These are phyloP conservation scores for Lobosporangium transversale DNA, from an alignment of 192 early-diverging fungal species.

Conservation along the genomic window DNA sequence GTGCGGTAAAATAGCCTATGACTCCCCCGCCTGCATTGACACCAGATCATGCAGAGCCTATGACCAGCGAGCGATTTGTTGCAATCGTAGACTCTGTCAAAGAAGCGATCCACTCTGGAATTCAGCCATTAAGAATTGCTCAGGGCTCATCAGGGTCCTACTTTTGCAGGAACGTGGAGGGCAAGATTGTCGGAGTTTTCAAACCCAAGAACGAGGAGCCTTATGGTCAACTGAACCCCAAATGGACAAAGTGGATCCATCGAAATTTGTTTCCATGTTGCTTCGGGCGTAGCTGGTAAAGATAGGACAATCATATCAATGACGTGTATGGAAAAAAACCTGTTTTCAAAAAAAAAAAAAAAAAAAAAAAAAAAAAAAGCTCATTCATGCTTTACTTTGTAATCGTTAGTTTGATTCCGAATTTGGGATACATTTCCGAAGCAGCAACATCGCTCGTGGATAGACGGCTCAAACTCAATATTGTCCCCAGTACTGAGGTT, in stretches of 20 bases:
- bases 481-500: slow-evolving; percentile 88
- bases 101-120: slow-evolving; percentile 55
- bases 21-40: slow-evolving; percentile 46
- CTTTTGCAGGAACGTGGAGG: slow-evolving; percentile 81
- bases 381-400: not conserved
- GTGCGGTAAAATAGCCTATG: slow-evolving; percentile 37
- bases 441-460: slow-evolving; percentile 88
- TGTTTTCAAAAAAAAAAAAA: not conserved
- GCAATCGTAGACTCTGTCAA: slow-evolving; percentile 62
- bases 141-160: slow-evolving; percentile 92
- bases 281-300: slow-evolving; percentile 83
- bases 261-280: slow-evolving; percentile 87
- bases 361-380: not conserved
- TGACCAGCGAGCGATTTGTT: slow-evolving; percentile 54
- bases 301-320: not conserved
- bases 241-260: slow-evolving; percentile 95
- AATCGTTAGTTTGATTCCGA: slow-evolving; percentile 77
- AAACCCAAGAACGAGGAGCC: slow-evolving; percentile 86
- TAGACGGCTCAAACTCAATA: slow-evolving; percentile 73
- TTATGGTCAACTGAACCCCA: slow-evolving; percentile 75
- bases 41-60: slow-evolving; percentile 56
- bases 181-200: slow-evolving; percentile 88
- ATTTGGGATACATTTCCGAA: slow-evolving; percentile 90
- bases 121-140: slow-evolving; percentile 63
- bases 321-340: not conserved